A percentile compares a stretch with the other conserved stretches of the same genome.
These are phyloP conservation scores for Scleroderma citrinum DNA, from an alignment of 768 basidiomycete genomes.

Conservation along the genomic window DNA sequence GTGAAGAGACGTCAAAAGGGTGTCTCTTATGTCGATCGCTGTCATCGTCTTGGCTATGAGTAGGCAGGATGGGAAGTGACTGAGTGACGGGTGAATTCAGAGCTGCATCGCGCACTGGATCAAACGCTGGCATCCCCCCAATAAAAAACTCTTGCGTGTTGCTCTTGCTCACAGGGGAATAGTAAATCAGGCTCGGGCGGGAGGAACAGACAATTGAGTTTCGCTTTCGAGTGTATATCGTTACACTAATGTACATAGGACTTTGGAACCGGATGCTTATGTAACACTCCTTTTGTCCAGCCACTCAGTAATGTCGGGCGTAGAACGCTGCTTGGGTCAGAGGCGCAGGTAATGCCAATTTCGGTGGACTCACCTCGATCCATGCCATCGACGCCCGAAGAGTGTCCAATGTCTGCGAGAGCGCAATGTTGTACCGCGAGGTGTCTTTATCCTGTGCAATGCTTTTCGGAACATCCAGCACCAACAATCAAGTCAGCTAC, in stretches of 20 bases:
- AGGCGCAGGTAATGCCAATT: background rate
- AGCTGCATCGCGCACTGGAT: conserved; percentile 84
- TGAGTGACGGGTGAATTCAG: conserved; percentile 66
- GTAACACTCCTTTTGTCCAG: conserved; percentile 17
- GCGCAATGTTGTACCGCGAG: conserved; percentile 57
- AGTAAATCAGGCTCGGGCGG: background rate
- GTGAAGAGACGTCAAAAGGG: conserved; percentile 31
- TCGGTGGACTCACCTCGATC: conserved; percentile 45
- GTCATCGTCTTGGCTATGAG: conserved; percentile 21
- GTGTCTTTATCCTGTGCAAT: conserved; percentile 52
- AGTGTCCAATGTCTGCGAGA: conserved; percentile 64
- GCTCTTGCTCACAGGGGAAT: background rate
- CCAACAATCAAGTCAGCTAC: conserved; percentile 4
- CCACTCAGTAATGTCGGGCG: conserved; percentile 52
- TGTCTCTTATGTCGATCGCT: conserved; percentile 22
- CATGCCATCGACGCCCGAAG: conserved; percentile 56
- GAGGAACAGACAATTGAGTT: background rate
- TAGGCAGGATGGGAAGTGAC: conserved; percentile 31
- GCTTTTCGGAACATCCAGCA: background rate
- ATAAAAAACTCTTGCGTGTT: background rate
- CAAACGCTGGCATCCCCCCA: conserved; percentile 46
- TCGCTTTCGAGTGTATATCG: background rate
- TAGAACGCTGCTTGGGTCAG: conserved; percentile 43
- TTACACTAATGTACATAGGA: background rate
- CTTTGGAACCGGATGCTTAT: background rate